Percentiles rank a stretch among this genome's conserved stretches.
Conservation (phyloP, 768 basidiomycete genomes). For the Mycena capillaripes region DNA sequence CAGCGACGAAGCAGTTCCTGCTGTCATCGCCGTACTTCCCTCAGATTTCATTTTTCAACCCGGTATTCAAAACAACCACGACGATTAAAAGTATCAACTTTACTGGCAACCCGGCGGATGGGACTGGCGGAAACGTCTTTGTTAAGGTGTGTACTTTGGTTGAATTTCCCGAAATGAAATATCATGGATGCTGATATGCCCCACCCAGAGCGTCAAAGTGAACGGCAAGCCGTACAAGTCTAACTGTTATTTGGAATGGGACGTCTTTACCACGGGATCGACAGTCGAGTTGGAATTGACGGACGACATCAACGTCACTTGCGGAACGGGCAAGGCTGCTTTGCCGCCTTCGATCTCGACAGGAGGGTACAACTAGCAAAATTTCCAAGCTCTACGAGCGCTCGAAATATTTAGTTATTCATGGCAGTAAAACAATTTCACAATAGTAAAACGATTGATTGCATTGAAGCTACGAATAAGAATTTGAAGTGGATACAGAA, state of each 20-base stretch:
- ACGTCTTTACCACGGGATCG: slow-evolving; percentile 67
- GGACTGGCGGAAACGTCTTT: slow-evolving; percentile 69
- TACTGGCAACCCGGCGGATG: slow-evolving; percentile 63
- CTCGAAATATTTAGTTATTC: no score
- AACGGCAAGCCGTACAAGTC: slow-evolving; percentile 72
- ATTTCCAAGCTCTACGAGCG: no score
- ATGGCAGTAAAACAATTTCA: not conserved
- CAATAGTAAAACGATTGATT: not conserved
- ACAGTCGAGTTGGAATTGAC: slow-evolving; percentile 70
- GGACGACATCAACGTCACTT: slow-evolving; percentile 64
- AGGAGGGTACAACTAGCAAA: slow-evolving; percentile 63
- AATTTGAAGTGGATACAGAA: slow-evolving; percentile 18
- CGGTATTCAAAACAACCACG: slow-evolving; percentile 68
- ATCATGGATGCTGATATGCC: not conserved
- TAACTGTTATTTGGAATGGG: slow-evolving; percentile 77
- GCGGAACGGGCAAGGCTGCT: slow-evolving; percentile 60
- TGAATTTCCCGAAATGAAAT: not conserved
- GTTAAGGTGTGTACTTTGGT: slow-evolving; percentile 62
- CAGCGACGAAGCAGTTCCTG: slow-evolving; percentile 71
- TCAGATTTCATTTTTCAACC: slow-evolving; percentile 72
- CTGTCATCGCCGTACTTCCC: slow-evolving; percentile 76
- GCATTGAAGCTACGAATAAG: not conserved
- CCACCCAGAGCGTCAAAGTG: slow-evolving; percentile 66
- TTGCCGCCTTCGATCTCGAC: slow-evolving; percentile 76
- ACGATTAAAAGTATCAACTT: slow-evolving; percentile 66